Conservation (phyloP, 31 red algal species). For the Asparagopsis taxiformis region DNA sequence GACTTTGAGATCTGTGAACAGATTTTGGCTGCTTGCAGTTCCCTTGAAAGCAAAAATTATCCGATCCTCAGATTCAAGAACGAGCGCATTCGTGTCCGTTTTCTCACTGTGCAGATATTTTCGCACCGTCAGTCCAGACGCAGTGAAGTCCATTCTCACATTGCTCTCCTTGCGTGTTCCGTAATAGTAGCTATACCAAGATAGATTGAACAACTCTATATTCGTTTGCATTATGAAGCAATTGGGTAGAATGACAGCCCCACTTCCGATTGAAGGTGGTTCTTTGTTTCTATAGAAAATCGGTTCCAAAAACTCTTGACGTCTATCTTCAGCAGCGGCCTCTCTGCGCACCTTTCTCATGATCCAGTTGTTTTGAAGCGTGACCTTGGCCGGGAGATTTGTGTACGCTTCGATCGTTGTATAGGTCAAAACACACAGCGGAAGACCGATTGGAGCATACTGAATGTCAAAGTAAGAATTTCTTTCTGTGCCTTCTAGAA, state of each 20-base stretch:
- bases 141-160: conserved; percentile 22
- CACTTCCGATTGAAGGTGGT: conserved; percentile 25
- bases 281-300: conserved; percentile 61
- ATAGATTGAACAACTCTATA: conserved; percentile 67
- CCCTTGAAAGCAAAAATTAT: conserved; percentile 89
- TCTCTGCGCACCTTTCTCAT: background rate
- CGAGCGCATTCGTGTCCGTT: conserved; percentile 79
- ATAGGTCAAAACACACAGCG: conserved; percentile 49
- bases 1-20: conserved; percentile 78
- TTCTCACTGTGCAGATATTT: conserved; percentile 41
- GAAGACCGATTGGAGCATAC: conserved; percentile 56
- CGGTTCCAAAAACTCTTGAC: conserved; percentile 10
- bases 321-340: conserved; percentile 1
- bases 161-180: conserved; percentile 56
- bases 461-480: conserved; percentile 72
- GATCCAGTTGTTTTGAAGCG: conserved; percentile 10
- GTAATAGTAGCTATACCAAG: conserved; percentile 78
- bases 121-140: conserved; percentile 26
- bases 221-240: conserved; percentile 82
- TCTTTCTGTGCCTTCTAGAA: conserved; percentile 12
- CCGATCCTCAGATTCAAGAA: conserved; percentile 67
- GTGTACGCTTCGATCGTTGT: conserved; percentile 65
- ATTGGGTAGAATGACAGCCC: conserved; percentile 27
- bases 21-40: conserved; percentile 71
- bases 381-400: conserved; percentile 45